Conservation (phyloP, 2,329 filamentous ascomycete genomes). For the Thelonectria rubi region DNA sequence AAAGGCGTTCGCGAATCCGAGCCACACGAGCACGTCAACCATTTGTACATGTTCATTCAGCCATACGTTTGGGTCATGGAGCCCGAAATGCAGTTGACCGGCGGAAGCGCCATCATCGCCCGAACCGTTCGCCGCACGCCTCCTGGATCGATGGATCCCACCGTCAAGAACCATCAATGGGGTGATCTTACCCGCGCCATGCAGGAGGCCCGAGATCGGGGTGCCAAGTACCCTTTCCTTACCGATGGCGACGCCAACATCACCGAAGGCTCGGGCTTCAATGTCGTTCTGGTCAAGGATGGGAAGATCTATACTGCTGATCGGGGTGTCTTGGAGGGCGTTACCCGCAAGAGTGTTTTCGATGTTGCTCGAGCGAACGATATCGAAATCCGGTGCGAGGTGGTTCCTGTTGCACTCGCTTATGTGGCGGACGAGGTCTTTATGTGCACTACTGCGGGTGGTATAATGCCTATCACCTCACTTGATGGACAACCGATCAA, state of each 20-base stretch:
- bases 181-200: slow-evolving; percentile 57
- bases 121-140: slow-evolving; percentile 56
- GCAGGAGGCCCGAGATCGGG: slow-evolving; percentile 58
- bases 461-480: slow-evolving; percentile 60
- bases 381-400: slow-evolving; percentile 50
- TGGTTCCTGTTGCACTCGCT: slow-evolving; percentile 52
- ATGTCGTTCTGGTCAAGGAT: slow-evolving; percentile 57
- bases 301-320: slow-evolving; percentile 56
- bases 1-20: slow-evolving; percentile 51
- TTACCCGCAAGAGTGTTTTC: slow-evolving; percentile 59
- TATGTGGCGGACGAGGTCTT: slow-evolving; percentile 60
- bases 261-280: slow-evolving; percentile 61
- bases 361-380: slow-evolving; percentile 50
- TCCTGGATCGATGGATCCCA: slow-evolving; percentile 59
- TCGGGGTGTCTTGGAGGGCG: slow-evolving; percentile 57
- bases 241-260: slow-evolving; percentile 60
- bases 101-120: slow-evolving; percentile 55
- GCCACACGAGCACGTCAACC: slow-evolving; percentile 50
- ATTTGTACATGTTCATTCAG: slow-evolving; percentile 58
- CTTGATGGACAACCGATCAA: slow-evolving; percentile 55
- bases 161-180: slow-evolving; percentile 62
- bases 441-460: slow-evolving; percentile 63
- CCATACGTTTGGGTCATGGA: slow-evolving; percentile 62
- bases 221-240: slow-evolving; percentile 58
- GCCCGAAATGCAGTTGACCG: slow-evolving; percentile 52